Base-by-base conservation (phyloP, 495 filamentous ascomycete species). In the Arthonia radiata region DNA sequence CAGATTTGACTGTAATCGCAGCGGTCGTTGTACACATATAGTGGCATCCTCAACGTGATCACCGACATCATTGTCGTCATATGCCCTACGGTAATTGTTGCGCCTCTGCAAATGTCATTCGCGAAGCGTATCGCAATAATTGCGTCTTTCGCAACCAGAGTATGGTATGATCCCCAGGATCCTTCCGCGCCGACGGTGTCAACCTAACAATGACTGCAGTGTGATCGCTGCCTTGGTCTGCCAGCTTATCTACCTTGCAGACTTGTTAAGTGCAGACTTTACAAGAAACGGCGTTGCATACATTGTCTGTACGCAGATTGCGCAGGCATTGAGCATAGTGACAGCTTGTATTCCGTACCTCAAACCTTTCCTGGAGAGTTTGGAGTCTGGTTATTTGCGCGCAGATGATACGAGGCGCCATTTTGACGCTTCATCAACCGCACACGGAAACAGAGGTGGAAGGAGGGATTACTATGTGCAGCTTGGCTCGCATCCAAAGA, bases 321-420 rank as follows among this genome's bases (percentile, higher is more conserved):
- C 43, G 10, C 44, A 52, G 13, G 39, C 39, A 4, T 31, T 54
- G 3, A 50, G 50, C 23, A 46, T 56, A 3, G 35, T 52, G 8
- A 54, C 53, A 6, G 43, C 53, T 1, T 58, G 53, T 30, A 40
- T 48, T 0, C 52, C 55, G 0, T 56, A 57, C 24, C 48, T 58
- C 17, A 53, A 52, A 15, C 54, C 54, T 0, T 54, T 60, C 35
- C 36, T 58, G 7, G 46, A 53, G 13, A 51, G 43, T 22, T 34
- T 57, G 9, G 46, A 49, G 23, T 50, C 54, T 11, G 47, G 50
- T 0, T 45, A 54, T 21, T 44, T 56, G 30, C 41, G 47, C 2
- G 38, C 47, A 9, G 45, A 52, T 18, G 50, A 48, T 19, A 26
- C 45, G 19, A 37, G 31, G 17, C 40, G 30, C 7, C 42, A 40